Conservation (phyloP, 495 filamentous ascomycete genomes). For the Cercophora scortea region DNA sequence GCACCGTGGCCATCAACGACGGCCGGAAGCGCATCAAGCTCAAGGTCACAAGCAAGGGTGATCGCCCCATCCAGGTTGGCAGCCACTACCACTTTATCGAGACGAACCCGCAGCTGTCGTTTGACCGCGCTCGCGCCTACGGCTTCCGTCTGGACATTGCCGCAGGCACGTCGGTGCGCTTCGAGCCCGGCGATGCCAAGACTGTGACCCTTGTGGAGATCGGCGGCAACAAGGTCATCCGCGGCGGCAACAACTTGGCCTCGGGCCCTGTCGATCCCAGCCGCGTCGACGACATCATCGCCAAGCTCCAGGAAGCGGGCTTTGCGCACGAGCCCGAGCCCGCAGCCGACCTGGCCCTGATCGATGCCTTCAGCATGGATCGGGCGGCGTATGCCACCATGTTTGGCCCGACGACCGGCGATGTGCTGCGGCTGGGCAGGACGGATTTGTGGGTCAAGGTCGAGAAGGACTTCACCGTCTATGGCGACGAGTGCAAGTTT, state of each 20-base stretch:
- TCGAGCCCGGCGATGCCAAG: constrained; percentile 90
- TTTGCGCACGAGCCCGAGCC: constrained; percentile 73
- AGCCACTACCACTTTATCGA: constrained; percentile 98
- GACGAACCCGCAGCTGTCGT: constrained; percentile 81
- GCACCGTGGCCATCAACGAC: constrained; percentile 66
- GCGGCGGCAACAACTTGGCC: constrained; percentile 76
- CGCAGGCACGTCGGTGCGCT: constrained; percentile 87
- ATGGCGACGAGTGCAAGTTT: constrained; percentile 94
- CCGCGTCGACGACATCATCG: constrained; percentile 56
- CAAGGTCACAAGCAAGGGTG: constrained; percentile 77
- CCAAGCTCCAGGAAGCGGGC: constrained; percentile 55
- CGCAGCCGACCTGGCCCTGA: neutral
- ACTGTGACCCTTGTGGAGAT: constrained; percentile 93
- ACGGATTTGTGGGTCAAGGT: constrained; percentile 91
- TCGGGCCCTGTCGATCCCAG: constrained; percentile 58
- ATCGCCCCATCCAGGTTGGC: constrained; percentile 87
- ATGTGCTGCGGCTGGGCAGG: constrained; percentile 69
- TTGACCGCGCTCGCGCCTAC: constrained; percentile 79
- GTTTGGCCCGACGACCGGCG: constrained; percentile 90
- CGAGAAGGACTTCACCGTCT: constrained; percentile 76
- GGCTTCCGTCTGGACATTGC: constrained; percentile 85
- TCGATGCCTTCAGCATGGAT: constrained; percentile 62
- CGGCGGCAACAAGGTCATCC: constrained; percentile 71
- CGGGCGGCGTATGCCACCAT: constrained; percentile 71
- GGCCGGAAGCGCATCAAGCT: constrained; percentile 67